A percentile compares a stretch with the other conserved stretches of the same genome.
These are phyloP conservation scores for Hemisphaericaspora lyxosophila DNA, from an alignment of 1,139 yeast species.

Conservation along the genomic window DNA sequence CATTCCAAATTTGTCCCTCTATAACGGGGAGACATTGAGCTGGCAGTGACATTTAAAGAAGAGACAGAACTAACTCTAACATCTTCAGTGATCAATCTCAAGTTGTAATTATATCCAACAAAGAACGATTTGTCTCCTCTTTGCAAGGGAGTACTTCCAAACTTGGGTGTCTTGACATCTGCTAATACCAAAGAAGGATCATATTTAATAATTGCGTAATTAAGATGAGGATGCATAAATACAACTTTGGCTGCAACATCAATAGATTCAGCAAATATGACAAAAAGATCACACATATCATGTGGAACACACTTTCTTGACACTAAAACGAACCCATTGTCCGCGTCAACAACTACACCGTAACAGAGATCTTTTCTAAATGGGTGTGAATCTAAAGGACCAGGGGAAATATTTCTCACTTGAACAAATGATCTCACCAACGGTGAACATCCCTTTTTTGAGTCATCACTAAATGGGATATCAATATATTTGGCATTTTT, in stretches of 20 bases:
- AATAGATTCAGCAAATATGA: constrained; percentile 84
- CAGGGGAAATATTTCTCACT: constrained; percentile 63
- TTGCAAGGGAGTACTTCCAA: constrained; percentile 57
- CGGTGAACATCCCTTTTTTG: constrained; percentile 50
- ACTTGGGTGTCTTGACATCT: constrained; percentile 57
- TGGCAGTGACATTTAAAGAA: constrained; percentile 71
- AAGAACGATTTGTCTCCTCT: constrained; percentile 77
- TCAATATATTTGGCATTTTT: constrained; percentile 71
- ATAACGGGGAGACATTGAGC: constrained; percentile 70
- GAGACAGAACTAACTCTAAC: constrained; percentile 77
- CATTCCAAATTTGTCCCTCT: constrained; percentile 85
- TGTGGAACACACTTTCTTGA: constrained; percentile 82
- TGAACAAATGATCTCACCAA: constrained; percentile 59
- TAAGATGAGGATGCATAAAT: constrained; percentile 85
- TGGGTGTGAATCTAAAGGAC: constrained; percentile 73
- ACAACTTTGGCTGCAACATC: constrained; percentile 79
- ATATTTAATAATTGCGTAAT: constrained; percentile 80
- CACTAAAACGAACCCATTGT: constrained; percentile 74
- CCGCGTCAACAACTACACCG: constrained; percentile 81
- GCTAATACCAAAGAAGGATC: constrained; percentile 62
- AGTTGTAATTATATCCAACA: constrained; percentile 74
- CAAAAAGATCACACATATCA: constrained; percentile 74
- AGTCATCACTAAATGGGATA: constrained; percentile 55
- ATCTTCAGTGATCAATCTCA: constrained; percentile 71
- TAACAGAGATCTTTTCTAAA: constrained; percentile 61